Evolutionary conservation across 345 rosid genomes (phyloP).

Genomic region (Citrus medica): DNA sequence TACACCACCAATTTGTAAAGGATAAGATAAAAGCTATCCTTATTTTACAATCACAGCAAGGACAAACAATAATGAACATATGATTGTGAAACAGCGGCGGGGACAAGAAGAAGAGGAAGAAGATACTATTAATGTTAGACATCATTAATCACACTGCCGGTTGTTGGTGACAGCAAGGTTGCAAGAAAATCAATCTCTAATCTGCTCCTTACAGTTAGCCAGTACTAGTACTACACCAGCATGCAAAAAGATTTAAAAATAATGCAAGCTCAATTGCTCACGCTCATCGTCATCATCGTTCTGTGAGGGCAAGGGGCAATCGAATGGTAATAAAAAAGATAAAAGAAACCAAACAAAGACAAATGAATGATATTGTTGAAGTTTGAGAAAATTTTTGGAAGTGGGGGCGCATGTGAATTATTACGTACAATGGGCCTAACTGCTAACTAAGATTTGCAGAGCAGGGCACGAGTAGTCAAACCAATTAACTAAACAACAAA

Average conservation of each 20-base stretch:
- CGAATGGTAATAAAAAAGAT: background rate
- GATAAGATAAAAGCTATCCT: no score
- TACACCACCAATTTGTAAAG: no score
- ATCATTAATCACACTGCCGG: conserved; percentile 23
- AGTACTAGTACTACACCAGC: background rate
- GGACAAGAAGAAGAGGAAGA: background rate
- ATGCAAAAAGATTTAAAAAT: no score
- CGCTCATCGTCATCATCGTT: no score
- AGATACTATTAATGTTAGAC: background rate
- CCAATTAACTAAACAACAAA: no score
- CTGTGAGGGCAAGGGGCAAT: no score
- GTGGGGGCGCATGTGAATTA: conserved; percentile 19
- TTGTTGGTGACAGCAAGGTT: conserved; percentile 7
- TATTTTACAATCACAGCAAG: background rate
- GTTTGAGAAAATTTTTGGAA: background rate
- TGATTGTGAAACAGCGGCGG: background rate
- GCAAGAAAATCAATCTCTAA: background rate
- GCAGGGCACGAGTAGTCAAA: no score
- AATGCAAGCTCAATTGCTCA: no score
- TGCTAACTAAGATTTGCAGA: no score
- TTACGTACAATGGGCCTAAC: no score
- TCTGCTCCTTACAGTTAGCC: background rate
- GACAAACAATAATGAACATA: background rate
- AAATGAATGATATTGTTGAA: background rate
- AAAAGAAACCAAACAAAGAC: background rate